Evolutionary conservation across 306 rosid genomes (phyloP).

Genomic region (Quercus aquifolioides): DNA sequence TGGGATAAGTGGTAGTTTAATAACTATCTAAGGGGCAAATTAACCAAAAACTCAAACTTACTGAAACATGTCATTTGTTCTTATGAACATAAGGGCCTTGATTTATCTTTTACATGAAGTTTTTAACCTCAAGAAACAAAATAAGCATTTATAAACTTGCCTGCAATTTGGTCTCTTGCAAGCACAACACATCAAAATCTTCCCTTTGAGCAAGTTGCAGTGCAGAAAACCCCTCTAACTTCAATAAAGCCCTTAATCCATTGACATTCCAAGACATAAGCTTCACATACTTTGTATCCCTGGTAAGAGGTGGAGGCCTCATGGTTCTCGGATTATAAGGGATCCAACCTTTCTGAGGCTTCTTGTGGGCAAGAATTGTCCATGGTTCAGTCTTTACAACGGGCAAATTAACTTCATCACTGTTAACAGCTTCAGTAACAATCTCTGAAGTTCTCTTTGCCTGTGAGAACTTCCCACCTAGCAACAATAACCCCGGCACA

Average conservation of each 20-base stretch:
- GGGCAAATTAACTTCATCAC: constrained; percentile 26
- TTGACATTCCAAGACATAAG: constrained; percentile 94
- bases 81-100: neutral
- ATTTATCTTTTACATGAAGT: neutral
- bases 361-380: constrained; percentile 89
- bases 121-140: constrained; percentile 1
- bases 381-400: constrained; percentile 64
- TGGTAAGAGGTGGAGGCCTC: constrained; percentile 59
- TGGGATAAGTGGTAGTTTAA: no score
- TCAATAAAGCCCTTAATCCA: constrained; percentile 87
- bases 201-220: constrained; percentile 79
- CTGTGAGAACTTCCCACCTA: constrained; percentile 46
- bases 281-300: constrained; percentile 64
- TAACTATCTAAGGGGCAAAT: neutral
- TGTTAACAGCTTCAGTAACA: constrained; percentile 19
- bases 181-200: constrained; percentile 81
- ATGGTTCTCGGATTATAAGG: constrained; percentile 88
- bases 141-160: constrained; percentile 34
- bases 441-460: constrained; percentile 39
- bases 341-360: constrained; percentile 90
- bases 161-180: constrained; percentile 98
- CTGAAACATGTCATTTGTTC: neutral
- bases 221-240: constrained; percentile 73
- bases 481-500: constrained; percentile 15
- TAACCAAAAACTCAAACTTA: neutral